Conservation (phyloP, 805 yeast species). For the Cyberlindnera mrakii region DNA sequence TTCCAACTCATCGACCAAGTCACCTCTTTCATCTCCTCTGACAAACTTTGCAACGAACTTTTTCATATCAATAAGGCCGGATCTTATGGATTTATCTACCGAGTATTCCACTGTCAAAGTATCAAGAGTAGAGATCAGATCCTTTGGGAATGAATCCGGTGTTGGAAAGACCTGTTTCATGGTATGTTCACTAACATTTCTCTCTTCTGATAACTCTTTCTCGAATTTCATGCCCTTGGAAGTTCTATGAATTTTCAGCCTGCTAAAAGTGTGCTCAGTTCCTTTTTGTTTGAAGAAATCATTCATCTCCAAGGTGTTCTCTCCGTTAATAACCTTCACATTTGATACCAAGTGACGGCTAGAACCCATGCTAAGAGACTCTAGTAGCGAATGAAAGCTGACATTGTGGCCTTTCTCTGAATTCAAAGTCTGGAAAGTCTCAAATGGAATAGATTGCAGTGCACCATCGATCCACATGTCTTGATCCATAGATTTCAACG, state of each 20-base stretch:
- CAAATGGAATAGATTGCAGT: conserved; percentile 36
- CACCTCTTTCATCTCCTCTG: conserved; percentile 46
- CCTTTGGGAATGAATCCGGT: conserved; percentile 30
- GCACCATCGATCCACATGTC: conserved; percentile 38
- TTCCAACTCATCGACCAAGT: conserved; percentile 43
- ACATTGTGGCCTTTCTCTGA: conserved; percentile 26
- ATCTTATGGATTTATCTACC: conserved; percentile 16
- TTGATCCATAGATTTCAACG: conserved; percentile 31
- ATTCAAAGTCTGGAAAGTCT: conserved; percentile 36
- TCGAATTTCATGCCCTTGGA: not conserved
- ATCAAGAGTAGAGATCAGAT: conserved; percentile 11
- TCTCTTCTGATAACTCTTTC: conserved; percentile 1
- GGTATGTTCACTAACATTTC: conserved; percentile 3
- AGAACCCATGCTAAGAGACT: conserved; percentile 34
- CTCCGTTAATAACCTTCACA: conserved; percentile 18
- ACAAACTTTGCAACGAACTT: conserved; percentile 26
- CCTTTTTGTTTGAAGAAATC: conserved; percentile 2
- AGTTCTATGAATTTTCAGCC: conserved; percentile 21
- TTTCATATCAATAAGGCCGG: conserved; percentile 19
- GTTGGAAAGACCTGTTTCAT: conserved; percentile 13
- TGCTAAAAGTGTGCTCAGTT: conserved; percentile 22
- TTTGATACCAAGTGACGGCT: conserved; percentile 44
- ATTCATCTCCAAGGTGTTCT: conserved; percentile 4
- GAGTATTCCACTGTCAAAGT: conserved; percentile 15
- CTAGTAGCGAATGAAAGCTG: conserved; percentile 36